Percentiles rank a stretch among this genome's conserved stretches.
Evolutionary conservation across 192 early-diverging fungal species (phyloP).

Genomic region (Coemansia sp.): DNA sequence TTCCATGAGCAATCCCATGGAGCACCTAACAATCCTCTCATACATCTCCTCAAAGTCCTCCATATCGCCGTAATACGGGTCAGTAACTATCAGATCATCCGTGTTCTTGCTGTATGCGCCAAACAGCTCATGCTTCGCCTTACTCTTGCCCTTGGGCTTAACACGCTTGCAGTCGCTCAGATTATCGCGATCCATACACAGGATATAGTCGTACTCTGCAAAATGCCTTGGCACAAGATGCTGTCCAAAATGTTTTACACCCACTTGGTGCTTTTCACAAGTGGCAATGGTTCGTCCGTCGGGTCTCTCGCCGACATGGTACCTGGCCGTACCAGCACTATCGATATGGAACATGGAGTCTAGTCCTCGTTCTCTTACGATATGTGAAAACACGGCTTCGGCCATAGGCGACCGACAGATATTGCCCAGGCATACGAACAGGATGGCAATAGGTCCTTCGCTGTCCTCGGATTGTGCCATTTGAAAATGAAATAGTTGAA

Average conservation of each 20-base stretch:
- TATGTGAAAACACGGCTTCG: conserved; percentile 85
- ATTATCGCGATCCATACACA: conserved; percentile 92
- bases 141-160: conserved; percentile 39
- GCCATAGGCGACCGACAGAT: conserved; percentile 94
- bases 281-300: conserved; percentile 69
- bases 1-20: conserved; percentile 33
- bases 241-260: conserved; percentile 74
- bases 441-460: conserved; percentile 30
- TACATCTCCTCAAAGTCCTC: conserved; percentile 50
- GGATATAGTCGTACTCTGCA: conserved; percentile 74
- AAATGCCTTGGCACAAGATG: conserved; percentile 68
- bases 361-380: conserved; percentile 62
- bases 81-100: conserved; percentile 29
- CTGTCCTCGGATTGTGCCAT: background rate
- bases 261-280: conserved; percentile 69
- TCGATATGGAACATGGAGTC: conserved; percentile 69
- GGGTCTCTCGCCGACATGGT: conserved; percentile 72
- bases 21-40: conserved; percentile 46
- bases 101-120: conserved; percentile 29
- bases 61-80: conserved; percentile 53
- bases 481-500: conserved; percentile 1
- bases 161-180: conserved; percentile 58
- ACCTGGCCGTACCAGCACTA: conserved; percentile 81
- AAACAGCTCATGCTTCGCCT: conserved; percentile 39
- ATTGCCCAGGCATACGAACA: conserved; percentile 77